Conservation (phyloP, 1,139 yeast genomes). For the Pneumocystis oryctolagi region DNA sequence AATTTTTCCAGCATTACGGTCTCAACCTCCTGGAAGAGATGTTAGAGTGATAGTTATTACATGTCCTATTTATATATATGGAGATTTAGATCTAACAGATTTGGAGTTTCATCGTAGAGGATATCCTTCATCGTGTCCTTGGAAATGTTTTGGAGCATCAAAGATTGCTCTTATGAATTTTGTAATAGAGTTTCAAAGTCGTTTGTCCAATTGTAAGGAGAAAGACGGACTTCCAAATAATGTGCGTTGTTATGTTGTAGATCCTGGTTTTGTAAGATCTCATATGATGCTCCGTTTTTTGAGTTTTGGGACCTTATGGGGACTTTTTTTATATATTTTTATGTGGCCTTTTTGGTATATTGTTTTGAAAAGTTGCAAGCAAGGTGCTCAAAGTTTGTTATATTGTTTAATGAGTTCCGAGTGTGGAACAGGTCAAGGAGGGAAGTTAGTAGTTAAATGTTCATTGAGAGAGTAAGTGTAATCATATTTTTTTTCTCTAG, state of each 20-base stretch:
- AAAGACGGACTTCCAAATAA: conserved; percentile 53
- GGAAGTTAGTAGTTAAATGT: conserved; percentile 36
- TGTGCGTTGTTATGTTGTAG: conserved; percentile 59
- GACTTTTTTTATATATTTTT: conserved; percentile 50
- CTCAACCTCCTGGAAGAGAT: conserved; percentile 89
- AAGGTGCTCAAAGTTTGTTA: conserved; percentile 68
- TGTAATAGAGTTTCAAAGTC: conserved; percentile 59
- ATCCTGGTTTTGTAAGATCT: conserved; percentile 85
- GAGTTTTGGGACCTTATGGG: conserved; percentile 62
- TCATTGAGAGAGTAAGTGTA: not conserved
- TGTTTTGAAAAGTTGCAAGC: conserved; percentile 52
- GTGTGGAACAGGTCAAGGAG: conserved; percentile 44
- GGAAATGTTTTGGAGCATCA: conserved; percentile 68
- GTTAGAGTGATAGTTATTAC: conserved; percentile 64
- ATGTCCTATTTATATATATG: conserved; percentile 66
- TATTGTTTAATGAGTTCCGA: conserved; percentile 64
- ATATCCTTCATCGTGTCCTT: conserved; percentile 50
- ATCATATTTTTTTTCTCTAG: conserved; percentile 29
- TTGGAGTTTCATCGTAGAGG: conserved; percentile 47
- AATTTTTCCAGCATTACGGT: conserved; percentile 62
- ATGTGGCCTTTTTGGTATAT: conserved; percentile 74
- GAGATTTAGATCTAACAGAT: conserved; percentile 49
- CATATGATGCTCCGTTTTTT: conserved; percentile 68
- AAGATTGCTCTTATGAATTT: conserved; percentile 62
- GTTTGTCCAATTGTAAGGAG: conserved; percentile 41